These are phyloP conservation scores for Saitozyma podzolica DNA, from an alignment of 768 basidiomycete species.

Conservation along the genomic window DNA sequence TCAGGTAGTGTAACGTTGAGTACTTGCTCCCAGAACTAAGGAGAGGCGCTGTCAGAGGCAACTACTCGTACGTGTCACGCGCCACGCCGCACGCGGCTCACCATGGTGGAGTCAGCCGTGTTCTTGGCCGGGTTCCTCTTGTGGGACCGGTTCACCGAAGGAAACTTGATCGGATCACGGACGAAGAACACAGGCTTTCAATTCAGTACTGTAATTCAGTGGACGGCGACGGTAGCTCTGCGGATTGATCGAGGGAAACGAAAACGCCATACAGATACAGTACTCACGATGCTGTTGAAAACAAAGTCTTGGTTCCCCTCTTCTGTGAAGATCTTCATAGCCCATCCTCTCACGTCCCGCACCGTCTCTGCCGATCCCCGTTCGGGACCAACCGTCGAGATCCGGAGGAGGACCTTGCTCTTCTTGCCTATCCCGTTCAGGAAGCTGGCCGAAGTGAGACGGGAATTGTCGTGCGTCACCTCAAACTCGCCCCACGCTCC, in stretches of 20 bases:
- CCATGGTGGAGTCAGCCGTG: conserved; percentile 35
- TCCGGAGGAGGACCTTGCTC: conserved; percentile 39
- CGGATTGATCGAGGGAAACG: too few species aligned
- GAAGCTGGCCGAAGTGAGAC: conserved; percentile 47
- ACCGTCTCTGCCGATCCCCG: conserved; percentile 36
- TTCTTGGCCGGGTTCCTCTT: conserved; percentile 49
- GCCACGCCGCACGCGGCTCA: too few species aligned
- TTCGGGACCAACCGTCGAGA: conserved; percentile 46
- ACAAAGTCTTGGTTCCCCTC: conserved; percentile 12
- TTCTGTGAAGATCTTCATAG: conserved; percentile 31
- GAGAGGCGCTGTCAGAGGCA: too few species aligned
- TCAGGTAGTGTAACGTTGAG: too few species aligned
- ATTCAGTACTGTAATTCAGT: conserved; percentile 16
- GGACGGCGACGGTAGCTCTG: too few species aligned
- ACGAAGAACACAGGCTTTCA: conserved; percentile 35
- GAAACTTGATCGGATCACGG: conserved; percentile 39
- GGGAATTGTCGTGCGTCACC: conserved; percentile 44
- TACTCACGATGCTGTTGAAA: too few species aligned
- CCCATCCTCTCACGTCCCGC: conserved; percentile 36
- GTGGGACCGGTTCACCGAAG: conserved; percentile 44
- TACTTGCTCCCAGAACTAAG: too few species aligned
- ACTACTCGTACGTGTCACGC: too few species aligned
- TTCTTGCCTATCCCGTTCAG: conserved; percentile 33
- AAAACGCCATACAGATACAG: too few species aligned
- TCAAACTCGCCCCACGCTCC: conserved; percentile 44